These are phyloP conservation scores for Quercus engelmannii DNA, from an alignment of 306 rosid genomes.

Conservation along the genomic window DNA sequence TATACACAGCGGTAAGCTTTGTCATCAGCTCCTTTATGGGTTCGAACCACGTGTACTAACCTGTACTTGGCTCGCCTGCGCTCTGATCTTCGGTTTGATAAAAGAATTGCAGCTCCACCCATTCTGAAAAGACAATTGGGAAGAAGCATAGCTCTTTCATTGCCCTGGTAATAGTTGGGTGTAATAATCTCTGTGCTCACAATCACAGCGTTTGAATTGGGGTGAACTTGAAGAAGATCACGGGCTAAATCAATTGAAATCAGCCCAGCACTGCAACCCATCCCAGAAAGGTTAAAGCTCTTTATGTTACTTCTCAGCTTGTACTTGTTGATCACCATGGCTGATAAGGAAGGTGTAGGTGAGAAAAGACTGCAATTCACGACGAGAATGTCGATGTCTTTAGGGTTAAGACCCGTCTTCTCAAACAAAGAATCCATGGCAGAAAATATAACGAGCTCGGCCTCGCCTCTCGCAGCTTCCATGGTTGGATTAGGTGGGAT, in stretches of 20 bases:
- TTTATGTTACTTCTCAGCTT: constrained; percentile 73
- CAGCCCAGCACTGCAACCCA: constrained; percentile 94
- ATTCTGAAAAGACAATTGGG: constrained; percentile 91
- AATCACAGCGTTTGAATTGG: constrained; percentile 77
- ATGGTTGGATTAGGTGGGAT: constrained; percentile 91
- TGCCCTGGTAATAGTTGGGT: constrained; percentile 86
- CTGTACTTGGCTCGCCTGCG: constrained; percentile 63
- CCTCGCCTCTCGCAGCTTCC: constrained; percentile 81
- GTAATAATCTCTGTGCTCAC: constrained; percentile 92
- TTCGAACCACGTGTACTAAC: constrained; percentile 71
- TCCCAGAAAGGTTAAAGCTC: constrained; percentile 89
- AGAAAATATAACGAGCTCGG: constrained; percentile 81
- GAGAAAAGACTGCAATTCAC: constrained; percentile 86
- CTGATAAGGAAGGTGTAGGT: constrained; percentile 85
- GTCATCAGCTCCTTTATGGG: constrained; percentile 83
- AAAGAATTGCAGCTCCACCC: constrained; percentile 90
- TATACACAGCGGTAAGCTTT: constrained; percentile 76
- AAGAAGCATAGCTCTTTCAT: constrained; percentile 91
- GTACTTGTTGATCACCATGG: constrained; percentile 88
- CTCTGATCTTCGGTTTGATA: constrained; percentile 61
- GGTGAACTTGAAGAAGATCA: constrained; percentile 88
- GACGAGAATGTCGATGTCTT: constrained; percentile 77
- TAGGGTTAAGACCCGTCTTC: constrained; percentile 74
- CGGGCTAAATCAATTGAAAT: constrained; percentile 87
- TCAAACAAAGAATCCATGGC: constrained; percentile 62